These are phyloP conservation scores for Suhomyces sp. DNA, from an alignment of 805 yeast genomes.

Conservation along the genomic window DNA sequence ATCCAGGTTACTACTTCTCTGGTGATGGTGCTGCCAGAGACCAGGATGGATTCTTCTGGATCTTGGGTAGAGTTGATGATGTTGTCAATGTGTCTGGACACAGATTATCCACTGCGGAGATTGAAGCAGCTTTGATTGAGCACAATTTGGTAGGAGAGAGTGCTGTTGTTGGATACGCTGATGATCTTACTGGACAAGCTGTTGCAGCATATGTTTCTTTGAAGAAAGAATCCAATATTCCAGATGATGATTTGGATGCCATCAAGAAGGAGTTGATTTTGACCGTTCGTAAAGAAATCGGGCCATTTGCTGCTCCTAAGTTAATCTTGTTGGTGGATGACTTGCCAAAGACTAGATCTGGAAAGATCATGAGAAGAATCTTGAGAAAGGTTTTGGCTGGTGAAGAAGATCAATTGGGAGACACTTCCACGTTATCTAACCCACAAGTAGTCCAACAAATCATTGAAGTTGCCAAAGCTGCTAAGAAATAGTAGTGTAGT, in stretches of 20 bases:
- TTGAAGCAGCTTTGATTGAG: conserved; percentile 85
- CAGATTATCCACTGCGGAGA: conserved; percentile 97
- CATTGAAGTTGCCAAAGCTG: conserved; percentile 60
- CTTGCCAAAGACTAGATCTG: conserved; percentile 97
- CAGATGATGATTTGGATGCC: conserved; percentile 50
- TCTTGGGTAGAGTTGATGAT: conserved; percentile 97
- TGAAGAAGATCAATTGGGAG: conserved; percentile 92
- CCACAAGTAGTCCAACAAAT: conserved; percentile 80
- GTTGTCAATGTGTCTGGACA: conserved; percentile 98
- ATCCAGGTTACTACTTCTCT: conserved; percentile 91
- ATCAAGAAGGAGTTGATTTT: conserved; percentile 73
- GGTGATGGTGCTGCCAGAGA: conserved; percentile 99
- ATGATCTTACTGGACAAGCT: conserved; percentile 97
- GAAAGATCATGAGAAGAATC: conserved; percentile 98
- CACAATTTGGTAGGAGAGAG: conserved; percentile 83
- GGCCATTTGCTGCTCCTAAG: conserved; percentile 96
- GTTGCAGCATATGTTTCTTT: conserved; percentile 92
- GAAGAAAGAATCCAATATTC: conserved; percentile 46
- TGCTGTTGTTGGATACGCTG: conserved; percentile 95
- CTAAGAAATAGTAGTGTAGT: conserved; percentile 12
- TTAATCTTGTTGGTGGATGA: conserved; percentile 79
- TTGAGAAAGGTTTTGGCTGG: conserved; percentile 89
- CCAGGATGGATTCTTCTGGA: conserved; percentile 95
- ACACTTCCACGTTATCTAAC: conserved; percentile 83
- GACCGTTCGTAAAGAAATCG: conserved; percentile 89